phyloP scores from a whole-genome alignment of 2,329 filamentous ascomycete genomes.

The Fusarium armeniacum region DNA sequence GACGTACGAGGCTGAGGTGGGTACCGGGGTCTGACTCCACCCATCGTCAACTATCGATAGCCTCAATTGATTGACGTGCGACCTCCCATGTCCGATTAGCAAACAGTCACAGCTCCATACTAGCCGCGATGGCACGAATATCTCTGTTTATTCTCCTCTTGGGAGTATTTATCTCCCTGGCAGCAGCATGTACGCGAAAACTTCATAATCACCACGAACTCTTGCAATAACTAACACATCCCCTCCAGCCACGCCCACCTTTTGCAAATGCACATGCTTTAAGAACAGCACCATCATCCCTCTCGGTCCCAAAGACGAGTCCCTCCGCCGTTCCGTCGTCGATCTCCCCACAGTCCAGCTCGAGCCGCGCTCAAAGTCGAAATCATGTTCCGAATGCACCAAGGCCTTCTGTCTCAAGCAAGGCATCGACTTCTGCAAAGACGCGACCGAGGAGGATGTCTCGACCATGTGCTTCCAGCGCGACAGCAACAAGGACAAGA shows the following conservation, averaged over 20 bases:
- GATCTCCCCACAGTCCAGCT: conserved; percentile 31
- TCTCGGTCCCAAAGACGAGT: conserved; percentile 62
- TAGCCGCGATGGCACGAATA: conserved; percentile 58
- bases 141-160: conserved; percentile 56
- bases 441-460: conserved; percentile 72
- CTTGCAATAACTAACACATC: conserved; percentile 40
- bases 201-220: not conserved
- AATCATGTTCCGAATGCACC: conserved; percentile 73
- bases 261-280: conserved; percentile 80
- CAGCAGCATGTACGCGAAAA: conserved; percentile 60
- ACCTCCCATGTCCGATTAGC: conserved; percentile 30
- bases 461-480: conserved; percentile 75
- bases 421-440: conserved; percentile 73
- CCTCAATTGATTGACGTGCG: conserved; percentile 39
- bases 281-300: conserved; percentile 77
- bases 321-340: conserved; percentile 46
- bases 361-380: conserved; percentile 56
- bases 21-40: conserved; percentile 23
- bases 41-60: conserved; percentile 37
- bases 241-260: conserved; percentile 69
- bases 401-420: conserved; percentile 74
- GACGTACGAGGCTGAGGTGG: conserved; percentile 43
- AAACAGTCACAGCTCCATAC: conserved; percentile 12
- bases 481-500: conserved; percentile 75
- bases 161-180: conserved; percentile 54